These are phyloP conservation scores for Blastomyces silverae DNA, from an alignment of 2,329 filamentous ascomycete species.

Conservation along the genomic window DNA sequence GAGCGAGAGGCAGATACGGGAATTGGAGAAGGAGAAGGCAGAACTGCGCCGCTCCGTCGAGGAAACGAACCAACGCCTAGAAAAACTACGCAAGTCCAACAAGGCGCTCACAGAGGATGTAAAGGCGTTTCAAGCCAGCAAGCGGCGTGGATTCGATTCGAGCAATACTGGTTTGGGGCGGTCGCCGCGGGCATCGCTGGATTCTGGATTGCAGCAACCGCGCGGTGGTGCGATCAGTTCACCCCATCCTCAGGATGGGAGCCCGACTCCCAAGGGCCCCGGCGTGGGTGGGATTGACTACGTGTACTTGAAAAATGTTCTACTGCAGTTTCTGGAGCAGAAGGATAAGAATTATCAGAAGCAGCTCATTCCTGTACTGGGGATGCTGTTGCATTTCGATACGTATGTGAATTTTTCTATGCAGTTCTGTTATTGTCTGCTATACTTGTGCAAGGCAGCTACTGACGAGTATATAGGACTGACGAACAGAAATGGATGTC, in stretches of 20 bases:
- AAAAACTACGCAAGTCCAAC: constrained; percentile 67
- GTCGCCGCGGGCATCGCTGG: constrained; percentile 28
- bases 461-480: constrained; percentile 40
- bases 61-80: constrained; percentile 67
- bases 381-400: constrained; percentile 61
- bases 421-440: neutral
- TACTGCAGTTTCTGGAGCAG: constrained; percentile 60
- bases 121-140: constrained; percentile 32
- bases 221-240: constrained; percentile 36
- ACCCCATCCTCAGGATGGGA: constrained; percentile 37
- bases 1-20: constrained; percentile 73
- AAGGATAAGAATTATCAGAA: constrained; percentile 62
- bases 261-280: constrained; percentile 31
- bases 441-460: neutral
- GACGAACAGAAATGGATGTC: constrained; percentile 85
- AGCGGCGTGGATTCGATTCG: constrained; percentile 35
- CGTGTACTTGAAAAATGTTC: constrained; percentile 60
- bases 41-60: constrained; percentile 71
- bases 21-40: constrained; percentile 73
- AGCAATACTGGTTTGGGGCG: constrained; percentile 45
- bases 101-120: constrained; percentile 56
- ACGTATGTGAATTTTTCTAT: constrained; percentile 39
- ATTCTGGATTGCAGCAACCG: neutral
- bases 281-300: constrained; percentile 46
- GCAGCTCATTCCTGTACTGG: constrained; percentile 59